Percentiles rank a stretch among this genome's conserved stretches.
These are phyloP conservation scores for Sanghuangporus sanghuang DNA, from an alignment of 1,284 basidiomycete species.

Conservation along the genomic window DNA sequence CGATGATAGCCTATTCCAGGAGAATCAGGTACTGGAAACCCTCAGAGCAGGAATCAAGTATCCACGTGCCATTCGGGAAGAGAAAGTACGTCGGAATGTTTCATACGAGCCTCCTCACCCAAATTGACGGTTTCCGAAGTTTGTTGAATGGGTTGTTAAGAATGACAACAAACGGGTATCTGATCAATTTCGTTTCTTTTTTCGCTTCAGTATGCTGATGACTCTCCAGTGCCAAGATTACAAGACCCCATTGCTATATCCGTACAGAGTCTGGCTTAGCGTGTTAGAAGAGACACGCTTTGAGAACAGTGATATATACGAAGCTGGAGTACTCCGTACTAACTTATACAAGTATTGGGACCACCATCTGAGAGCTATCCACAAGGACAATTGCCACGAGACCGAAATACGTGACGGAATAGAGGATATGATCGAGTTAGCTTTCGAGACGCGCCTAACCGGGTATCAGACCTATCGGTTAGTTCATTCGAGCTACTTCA, in stretches of 20 bases:
- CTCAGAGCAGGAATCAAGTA: neutral
- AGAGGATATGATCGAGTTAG: neutral
- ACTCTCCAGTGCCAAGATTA: neutral
- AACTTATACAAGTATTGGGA: neutral
- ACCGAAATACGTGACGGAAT: neutral
- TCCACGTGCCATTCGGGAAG: neutral
- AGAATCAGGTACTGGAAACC: neutral
- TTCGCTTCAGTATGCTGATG: neutral
- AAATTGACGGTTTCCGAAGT: neutral
- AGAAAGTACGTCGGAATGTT: neutral
- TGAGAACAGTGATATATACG: neutral
- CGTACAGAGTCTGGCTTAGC: neutral
- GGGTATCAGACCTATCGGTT: neutral
- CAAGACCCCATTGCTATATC: neutral
- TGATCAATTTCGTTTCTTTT: neutral
- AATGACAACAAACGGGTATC: neutral
- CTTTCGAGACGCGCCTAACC: neutral
- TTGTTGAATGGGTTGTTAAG: neutral
- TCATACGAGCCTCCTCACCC: neutral
- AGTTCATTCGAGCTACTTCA: neutral
- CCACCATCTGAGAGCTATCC: neutral
- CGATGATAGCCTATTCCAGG: neutral
- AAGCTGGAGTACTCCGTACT: neutral
- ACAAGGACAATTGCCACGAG: neutral
- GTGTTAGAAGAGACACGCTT: neutral